Evolutionary conservation across 1,284 basidiomycete species (phyloP).

Genomic region (Thelephora terrestris): DNA sequence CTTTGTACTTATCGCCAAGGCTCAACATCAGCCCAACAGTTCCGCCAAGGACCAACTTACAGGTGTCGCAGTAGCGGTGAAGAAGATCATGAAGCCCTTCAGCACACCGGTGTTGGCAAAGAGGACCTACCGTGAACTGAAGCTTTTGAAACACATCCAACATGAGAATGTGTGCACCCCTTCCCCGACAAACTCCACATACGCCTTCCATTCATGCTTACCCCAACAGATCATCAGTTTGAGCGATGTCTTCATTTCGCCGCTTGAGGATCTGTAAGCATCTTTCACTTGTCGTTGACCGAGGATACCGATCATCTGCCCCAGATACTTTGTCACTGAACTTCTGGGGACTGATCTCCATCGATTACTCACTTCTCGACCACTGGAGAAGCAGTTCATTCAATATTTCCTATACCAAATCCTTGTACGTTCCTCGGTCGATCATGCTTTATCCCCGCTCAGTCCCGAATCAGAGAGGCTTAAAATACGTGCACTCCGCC

Average conservation of each 20-base stretch:
- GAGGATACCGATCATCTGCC: constrained; percentile 6
- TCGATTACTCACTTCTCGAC: constrained; percentile 90
- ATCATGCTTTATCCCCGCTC: constrained; percentile 5
- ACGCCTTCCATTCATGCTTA: constrained; percentile 3
- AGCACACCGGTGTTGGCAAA: constrained; percentile 96
- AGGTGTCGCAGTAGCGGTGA: constrained; percentile 77
- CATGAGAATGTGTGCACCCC: constrained; percentile 80
- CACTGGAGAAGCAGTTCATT: constrained; percentile 99
- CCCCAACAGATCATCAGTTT: constrained; percentile 85
- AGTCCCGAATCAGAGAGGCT: constrained; percentile 60
- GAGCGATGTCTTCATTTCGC: constrained; percentile 98
- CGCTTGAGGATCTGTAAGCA: constrained; percentile 88
- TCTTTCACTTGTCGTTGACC: constrained; percentile 2
- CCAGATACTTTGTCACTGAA: constrained; percentile 98
- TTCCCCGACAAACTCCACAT: background rate
- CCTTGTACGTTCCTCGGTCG: constrained; percentile 45
- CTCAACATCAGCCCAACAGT: constrained; percentile 29
- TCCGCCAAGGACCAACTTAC: constrained; percentile 98
- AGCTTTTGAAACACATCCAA: constrained; percentile 96
- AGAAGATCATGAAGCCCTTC: constrained; percentile 85
- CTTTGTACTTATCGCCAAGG: background rate
- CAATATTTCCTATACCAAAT: constrained; percentile 99
- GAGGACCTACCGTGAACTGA: constrained; percentile 96
- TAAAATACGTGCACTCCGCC: constrained; percentile 99
- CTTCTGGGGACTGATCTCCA: constrained; percentile 97